Base-by-base conservation (phyloP, 2,329 filamentous ascomycete genomes). In the Nannizziopsis arthrosporioides region DNA sequence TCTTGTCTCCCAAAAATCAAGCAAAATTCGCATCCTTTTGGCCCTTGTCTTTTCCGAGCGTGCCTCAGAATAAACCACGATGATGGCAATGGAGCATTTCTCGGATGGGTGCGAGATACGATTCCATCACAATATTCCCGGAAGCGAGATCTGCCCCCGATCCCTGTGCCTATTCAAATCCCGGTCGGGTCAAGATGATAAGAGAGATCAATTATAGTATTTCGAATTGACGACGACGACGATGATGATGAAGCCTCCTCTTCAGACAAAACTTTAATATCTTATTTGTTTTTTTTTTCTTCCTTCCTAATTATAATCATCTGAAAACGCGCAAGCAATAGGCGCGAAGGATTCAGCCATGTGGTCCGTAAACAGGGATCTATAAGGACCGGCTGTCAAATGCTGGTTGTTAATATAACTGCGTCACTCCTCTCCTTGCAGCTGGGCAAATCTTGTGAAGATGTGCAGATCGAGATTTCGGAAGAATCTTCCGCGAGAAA, bases 281-380 rank as follows among this genome's bases (percentile, higher is more conserved):
- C 22, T 27, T 27, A 27, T 27, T 27, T 27, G 7, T 7, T 4
- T 7, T 27, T 27, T 7, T 27, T 27, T 27, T 27, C 22, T 27
- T 27, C 7, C 22, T 27, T 27, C 7, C 17, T 18, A 19, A 38
- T 18, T 11, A 38, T 3, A 30, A 22, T 10, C 11, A 31, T 19
- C 34, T 17, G 34, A 19, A 18, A n/a, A 40, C 7, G 38, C n/a
- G 22, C 44, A n/a, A 46, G 44, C 44, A 46, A 46, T 46, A 27
- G 39, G 9, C 39, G 36, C 35, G 31, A 32, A 46, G 44, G 9
- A 46, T 46, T 34, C 9, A 19, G 36, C 44, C 44, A 46, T 46
- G 44, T 46, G 44, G 44, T 12, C 36, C 17, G 8, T 17, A 37
- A 14, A 5, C 35, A 14, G n/a, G n/a, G 35, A 3, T 37, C 35